Conservation (phyloP, 2,329 filamentous ascomycete genomes). For the Phyllachora maydis region DNA sequence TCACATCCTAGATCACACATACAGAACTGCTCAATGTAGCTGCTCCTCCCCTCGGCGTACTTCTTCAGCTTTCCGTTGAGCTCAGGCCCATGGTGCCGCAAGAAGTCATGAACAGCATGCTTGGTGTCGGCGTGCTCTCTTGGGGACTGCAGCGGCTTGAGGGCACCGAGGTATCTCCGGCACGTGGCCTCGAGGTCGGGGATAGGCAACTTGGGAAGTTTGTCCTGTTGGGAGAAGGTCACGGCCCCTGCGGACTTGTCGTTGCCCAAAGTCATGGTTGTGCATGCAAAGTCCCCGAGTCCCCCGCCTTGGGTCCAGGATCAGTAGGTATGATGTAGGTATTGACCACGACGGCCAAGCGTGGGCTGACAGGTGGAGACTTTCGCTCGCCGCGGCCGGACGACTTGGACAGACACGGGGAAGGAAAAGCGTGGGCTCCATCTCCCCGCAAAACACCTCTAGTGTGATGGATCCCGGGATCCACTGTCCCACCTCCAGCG, state of each 20-base stretch:
- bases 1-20: no score
- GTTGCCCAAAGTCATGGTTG: constrained; percentile 30
- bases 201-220: constrained; percentile 78
- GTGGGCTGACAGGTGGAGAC: no score
- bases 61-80: constrained; percentile 77
- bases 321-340: constrained; percentile 14
- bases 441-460: no score
- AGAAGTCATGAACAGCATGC: constrained; percentile 63
- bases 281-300: no score
- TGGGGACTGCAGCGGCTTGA: constrained; percentile 61
- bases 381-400: no score
- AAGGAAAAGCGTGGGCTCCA: no score
- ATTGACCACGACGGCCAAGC: no score
- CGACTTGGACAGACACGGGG: no score
- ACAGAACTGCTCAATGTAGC: constrained; percentile 99
- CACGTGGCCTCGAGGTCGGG: constrained; percentile 66
- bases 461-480: no score
- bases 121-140: constrained; percentile 72
- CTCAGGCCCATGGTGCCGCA: constrained; percentile 60
- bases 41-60: constrained; percentile 78
- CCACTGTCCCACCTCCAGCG: no score
- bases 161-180: constrained; percentile 56
- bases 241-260: constrained; percentile 45
- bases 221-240: constrained; percentile 79
- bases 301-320: no score